Conservation (phyloP, 306 rosid genomes). For the Trifolium pratense region DNA sequence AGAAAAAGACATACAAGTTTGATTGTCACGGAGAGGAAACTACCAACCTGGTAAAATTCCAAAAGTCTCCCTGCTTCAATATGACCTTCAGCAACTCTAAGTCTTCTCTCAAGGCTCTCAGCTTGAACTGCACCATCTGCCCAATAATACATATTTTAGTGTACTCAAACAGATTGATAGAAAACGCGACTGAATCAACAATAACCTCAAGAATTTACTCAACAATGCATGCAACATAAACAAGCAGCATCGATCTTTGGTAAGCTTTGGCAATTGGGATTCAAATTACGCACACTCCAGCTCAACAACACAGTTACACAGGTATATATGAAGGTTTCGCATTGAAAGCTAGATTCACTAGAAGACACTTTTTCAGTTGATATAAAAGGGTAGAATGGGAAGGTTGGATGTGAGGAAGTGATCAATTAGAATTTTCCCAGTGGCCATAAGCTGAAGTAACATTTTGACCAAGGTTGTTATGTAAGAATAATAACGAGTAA, state of each 20-base stretch:
- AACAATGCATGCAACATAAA: conserved; percentile 26
- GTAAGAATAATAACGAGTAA: not conserved
- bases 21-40: conserved; percentile 26
- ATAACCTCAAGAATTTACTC: conserved; percentile 30
- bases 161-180: conserved; percentile 21
- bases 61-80: conserved; percentile 95
- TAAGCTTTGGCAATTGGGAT: conserved; percentile 31
- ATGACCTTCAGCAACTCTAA: conserved; percentile 85
- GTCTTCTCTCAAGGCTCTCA: conserved; percentile 67
- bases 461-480: not conserved
- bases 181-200: conserved; percentile 34
- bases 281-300: conserved; percentile 33
- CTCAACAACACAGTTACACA: conserved; percentile 32
- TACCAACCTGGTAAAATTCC: conserved; percentile 84
- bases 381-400: not conserved
- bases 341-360: not conserved
- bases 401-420: not conserved
- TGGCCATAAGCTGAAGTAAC: not conserved
- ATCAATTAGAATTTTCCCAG: not conserved
- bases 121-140: conserved; percentile 57
- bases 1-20: conserved; percentile 20
- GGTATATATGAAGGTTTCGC: not conserved
- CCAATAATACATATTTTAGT: conserved; percentile 38
- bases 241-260: conserved; percentile 14
- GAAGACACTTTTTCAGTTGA: not conserved